Base-by-base conservation (phyloP, 352 stramenopile genomes). In the Pythium apleroticum region DNA sequence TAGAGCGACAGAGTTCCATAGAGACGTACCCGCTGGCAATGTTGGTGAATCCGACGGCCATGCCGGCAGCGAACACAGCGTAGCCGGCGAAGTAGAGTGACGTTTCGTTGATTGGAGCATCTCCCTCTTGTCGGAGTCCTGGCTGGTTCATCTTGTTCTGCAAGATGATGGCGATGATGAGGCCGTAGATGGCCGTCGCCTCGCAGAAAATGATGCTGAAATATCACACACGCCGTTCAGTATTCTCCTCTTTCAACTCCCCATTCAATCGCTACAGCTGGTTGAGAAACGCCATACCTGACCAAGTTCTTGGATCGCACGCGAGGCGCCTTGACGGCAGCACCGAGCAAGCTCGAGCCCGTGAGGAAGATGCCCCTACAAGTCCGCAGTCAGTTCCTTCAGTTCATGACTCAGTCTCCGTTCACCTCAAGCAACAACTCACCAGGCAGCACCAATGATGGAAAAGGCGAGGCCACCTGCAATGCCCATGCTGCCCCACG, bases 111-210 rank as follows among this genome's bases (percentile, higher is more conserved):
- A 94, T 90, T 19, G 80, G 81, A 64, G 78, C 81, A 52, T 94
- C 86, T 48, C 69, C 74, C 3, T 74, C 71, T 65, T 74, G 73
- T 49, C 84, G 81, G 27, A 94, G 72, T 22, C 48, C 77, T 22
- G 86, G 86, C 61, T 90, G 77, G 63, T 87, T 91, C 84, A 96
- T 94, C 88, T 99, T 99, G 80, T 96, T 99, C 65, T 98, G 89
- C 46, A 99, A 80, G 66, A 99, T 99, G 74, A 99, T 99, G 46
- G 97, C 97, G 84, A 99, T 98, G 64, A 99, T 99, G 65, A 99
- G 94, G 62, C 98, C 98, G 78, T 99, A 99, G 68, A 99, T 99
- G 57, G 98, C 98, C 24, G 96, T 99, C 12, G 98, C 98, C 83
- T 99, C 98, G 76, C 98, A 99, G 80, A 99, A 99, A 92, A 99